Base-by-base conservation (phyloP, 257 asterid species). In the Penstemon newberryi region DNA sequence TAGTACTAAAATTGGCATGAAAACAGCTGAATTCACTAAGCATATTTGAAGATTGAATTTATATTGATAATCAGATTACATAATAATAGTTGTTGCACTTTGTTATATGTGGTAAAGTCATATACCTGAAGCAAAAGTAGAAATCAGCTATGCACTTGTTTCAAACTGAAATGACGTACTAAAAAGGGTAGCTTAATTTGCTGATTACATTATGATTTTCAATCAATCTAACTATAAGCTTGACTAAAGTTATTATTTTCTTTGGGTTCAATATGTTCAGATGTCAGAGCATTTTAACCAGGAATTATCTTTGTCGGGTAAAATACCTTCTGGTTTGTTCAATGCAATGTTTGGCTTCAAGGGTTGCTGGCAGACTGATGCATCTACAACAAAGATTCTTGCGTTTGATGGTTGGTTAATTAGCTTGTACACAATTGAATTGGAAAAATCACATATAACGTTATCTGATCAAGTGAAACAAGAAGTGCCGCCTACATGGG, bases 341-440 rank as follows among this genome's bases (percentile, higher is more conserved):
- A 93, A 93, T 79, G 42, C 92, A 13, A 90, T 90, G 96, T 93
- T 90, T 54, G 83, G 84, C 72, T 87, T 77, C 77, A 90, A 93
- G 78, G 96, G 96, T 63, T 84, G 92, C 83, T 93, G 99, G 99
- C 89, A 88, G 83, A 84, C 75, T 54, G 97, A 93, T 76, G 95
- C 95, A 57, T 77, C 96, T n/a, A 72, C 82, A 38, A 79, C 99
- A 36, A 90, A 90, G 65, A 64, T 78, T 62, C 96, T 93, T 33
- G 96, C 95, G 5, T 91, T 85, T 72, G 96, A 93, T 75, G 99
- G 99, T 50, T 93, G 96, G 95, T 81, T 84, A 73, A 90, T 90
- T 69, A 69, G 89, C 57, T 71, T 93, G 82, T 90, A 93, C 76
- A 93, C 87, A 36, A 83, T 93, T 72, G 95, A 90, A 82, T 77